Conservation (phyloP, 192 early-diverging fungal genomes). For the Coemansia sp. region DNA sequence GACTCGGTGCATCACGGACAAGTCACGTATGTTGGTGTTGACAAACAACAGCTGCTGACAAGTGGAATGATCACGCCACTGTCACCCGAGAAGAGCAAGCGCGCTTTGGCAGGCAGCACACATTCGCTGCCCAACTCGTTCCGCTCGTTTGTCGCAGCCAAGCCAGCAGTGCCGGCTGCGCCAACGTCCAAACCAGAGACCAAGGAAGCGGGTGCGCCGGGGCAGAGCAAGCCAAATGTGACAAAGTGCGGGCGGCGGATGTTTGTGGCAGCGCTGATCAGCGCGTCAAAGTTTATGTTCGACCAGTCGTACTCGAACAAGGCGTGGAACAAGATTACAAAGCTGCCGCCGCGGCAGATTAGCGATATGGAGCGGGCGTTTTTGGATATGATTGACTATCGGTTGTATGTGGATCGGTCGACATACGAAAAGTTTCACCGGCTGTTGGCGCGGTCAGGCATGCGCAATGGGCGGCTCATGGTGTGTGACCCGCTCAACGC, state of each 20-base stretch:
- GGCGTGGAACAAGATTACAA: constrained; percentile 84
- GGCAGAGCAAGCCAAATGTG: constrained; percentile 47
- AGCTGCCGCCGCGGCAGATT: constrained; percentile 72
- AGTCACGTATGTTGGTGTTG: constrained; percentile 18
- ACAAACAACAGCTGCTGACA: constrained; percentile 38
- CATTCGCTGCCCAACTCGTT: constrained; percentile 32
- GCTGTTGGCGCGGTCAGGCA: constrained; percentile 41
- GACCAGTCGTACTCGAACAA: constrained; percentile 83
- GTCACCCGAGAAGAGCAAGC: constrained; percentile 26
- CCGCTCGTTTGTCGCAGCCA: constrained; percentile 32
- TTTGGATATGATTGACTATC: constrained; percentile 72
- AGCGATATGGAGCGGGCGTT: constrained; percentile 80
- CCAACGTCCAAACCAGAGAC: neutral
- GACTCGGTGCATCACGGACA: constrained; percentile 19
- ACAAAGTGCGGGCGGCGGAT: constrained; percentile 74
- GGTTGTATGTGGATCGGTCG: constrained; percentile 55
- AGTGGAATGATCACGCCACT: constrained; percentile 43
- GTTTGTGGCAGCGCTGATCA: constrained; percentile 79
- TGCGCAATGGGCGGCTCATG: constrained; percentile 51
- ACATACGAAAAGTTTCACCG: constrained; percentile 52
- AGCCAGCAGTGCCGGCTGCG: neutral
- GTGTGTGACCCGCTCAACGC: constrained; percentile 29
- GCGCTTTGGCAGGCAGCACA: constrained; percentile 28
- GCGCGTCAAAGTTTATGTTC: constrained; percentile 82
- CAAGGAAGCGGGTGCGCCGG: neutral